Conservation (phyloP, 306 rosid genomes). For the Notholithocarpus densiflorus region DNA sequence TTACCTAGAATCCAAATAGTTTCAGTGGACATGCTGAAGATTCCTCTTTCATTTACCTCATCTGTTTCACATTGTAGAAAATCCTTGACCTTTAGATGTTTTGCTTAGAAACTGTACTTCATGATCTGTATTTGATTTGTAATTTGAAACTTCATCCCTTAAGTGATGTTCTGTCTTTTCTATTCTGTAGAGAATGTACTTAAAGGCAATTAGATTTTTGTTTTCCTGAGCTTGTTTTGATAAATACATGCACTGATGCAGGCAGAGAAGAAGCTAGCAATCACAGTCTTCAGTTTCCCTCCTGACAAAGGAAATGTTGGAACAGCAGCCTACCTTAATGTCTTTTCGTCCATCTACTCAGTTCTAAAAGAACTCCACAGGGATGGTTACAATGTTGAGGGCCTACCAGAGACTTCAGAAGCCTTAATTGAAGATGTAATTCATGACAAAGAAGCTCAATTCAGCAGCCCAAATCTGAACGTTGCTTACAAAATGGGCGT, state of each 20-base stretch:
- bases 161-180: neutral
- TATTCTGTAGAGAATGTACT: neutral
- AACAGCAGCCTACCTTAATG: conserved; percentile 95
- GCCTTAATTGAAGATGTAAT: conserved; percentile 86
- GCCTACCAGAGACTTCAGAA: conserved; percentile 91
- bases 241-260: conserved; percentile 33
- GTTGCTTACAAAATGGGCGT: conserved; percentile 90
- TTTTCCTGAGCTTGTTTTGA: conserved; percentile 12
- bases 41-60: neutral
- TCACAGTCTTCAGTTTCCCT: conserved; percentile 97
- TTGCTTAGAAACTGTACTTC: neutral
- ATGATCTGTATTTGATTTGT: neutral
- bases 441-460: conserved; percentile 98
- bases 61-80: neutral
- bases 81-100: neutral
- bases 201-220: conserved; percentile 11
- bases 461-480: conserved; percentile 93
- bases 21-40: neutral
- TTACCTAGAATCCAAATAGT: neutral
- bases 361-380: conserved; percentile 75
- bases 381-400: conserved; percentile 87
- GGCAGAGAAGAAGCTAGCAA: conserved; percentile 82
- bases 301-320: conserved; percentile 99
- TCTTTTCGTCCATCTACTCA: conserved; percentile 85
- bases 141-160: neutral